Evolutionary conservation across 192 early-diverging fungal species (phyloP).

Genomic region (Lobosporangium transversale): DNA sequence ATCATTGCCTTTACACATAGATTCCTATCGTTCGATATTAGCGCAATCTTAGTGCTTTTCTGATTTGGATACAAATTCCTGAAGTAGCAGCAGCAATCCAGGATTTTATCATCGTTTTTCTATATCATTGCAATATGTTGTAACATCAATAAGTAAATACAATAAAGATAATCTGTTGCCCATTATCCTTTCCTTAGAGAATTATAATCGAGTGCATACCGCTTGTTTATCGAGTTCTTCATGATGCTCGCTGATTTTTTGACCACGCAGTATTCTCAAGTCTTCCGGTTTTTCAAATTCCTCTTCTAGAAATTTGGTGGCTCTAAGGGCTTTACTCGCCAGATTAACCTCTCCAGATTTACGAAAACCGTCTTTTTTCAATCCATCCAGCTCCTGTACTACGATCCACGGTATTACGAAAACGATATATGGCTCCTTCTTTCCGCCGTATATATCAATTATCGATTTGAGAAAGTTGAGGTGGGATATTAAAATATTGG

Average conservation of each 20-base stretch:
- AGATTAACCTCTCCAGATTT: conserved; percentile 32
- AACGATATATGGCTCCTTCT: conserved; percentile 24
- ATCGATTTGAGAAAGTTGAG: conserved; percentile 58
- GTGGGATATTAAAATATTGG: conserved; percentile 65
- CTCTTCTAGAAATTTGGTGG: conserved; percentile 59
- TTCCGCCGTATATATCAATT: conserved; percentile 17
- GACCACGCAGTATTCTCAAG: conserved; percentile 54
- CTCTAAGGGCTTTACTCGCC: conserved; percentile 53
- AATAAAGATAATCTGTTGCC: background rate
- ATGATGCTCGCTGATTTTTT: conserved; percentile 58
- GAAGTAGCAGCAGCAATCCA: conserved; percentile 66
- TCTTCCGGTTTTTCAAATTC: conserved; percentile 41
- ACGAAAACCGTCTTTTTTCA: conserved; percentile 49
- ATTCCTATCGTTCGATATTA: conserved; percentile 69
- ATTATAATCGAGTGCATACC: background rate
- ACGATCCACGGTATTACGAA: conserved; percentile 69
- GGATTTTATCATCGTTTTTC: conserved; percentile 65
- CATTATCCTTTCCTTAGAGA: background rate
- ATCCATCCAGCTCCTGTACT: conserved; percentile 64
- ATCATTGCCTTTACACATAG: conserved; percentile 67
- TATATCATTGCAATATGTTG: background rate
- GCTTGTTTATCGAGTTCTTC: conserved; percentile 44
- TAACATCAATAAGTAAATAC: background rate
- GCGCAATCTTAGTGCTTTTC: conserved; percentile 28
- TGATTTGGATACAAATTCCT: conserved; percentile 37